Evolutionary conservation across 1,139 yeast genomes (phyloP).

Genomic region (Geotrichum macrosporum): DNA sequence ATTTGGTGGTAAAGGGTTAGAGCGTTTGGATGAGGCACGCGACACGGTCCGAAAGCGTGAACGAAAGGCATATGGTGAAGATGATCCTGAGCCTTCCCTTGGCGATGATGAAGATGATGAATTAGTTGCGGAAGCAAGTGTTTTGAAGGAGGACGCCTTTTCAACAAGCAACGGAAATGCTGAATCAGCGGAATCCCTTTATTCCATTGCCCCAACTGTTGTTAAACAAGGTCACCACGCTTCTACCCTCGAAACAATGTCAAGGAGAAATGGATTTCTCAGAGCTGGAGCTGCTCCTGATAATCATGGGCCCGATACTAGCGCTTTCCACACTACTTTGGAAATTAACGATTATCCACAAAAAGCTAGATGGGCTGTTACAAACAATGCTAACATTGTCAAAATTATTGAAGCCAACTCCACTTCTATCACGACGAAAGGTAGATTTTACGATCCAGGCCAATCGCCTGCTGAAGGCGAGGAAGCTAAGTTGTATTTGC

Average conservation of each 20-base stretch:
- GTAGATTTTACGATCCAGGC: conserved; percentile 64
- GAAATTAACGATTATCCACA: conserved; percentile 85
- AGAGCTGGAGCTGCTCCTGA: conserved; percentile 56
- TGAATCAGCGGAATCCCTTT: conserved; percentile 5
- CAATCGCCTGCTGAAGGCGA: conserved; percentile 46
- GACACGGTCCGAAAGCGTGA: conserved; percentile 53
- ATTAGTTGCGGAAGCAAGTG: conserved; percentile 14
- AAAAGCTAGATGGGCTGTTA: conserved; percentile 75
- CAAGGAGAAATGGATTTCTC: conserved; percentile 19
- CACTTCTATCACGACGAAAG: conserved; percentile 79
- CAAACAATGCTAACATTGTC: conserved; percentile 61
- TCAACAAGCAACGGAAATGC: background rate
- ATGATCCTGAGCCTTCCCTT: conserved; percentile 28
- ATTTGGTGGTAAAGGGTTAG: conserved; percentile 92
- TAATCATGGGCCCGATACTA: conserved; percentile 56
- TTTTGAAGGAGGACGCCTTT: background rate
- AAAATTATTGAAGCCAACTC: conserved; percentile 68
- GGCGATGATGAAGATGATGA: conserved; percentile 31
- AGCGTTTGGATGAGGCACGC: conserved; percentile 67
- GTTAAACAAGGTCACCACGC: conserved; percentile 21
- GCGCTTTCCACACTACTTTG: conserved; percentile 65
- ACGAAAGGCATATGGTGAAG: conserved; percentile 40
- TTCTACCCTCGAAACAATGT: conserved; percentile 11
- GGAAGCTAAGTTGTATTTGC: conserved; percentile 71
- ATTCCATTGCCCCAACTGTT: conserved; percentile 14